These are phyloP conservation scores for Populus hybrid DNA, from an alignment of 441 rosid species.

Conservation along the genomic window DNA sequence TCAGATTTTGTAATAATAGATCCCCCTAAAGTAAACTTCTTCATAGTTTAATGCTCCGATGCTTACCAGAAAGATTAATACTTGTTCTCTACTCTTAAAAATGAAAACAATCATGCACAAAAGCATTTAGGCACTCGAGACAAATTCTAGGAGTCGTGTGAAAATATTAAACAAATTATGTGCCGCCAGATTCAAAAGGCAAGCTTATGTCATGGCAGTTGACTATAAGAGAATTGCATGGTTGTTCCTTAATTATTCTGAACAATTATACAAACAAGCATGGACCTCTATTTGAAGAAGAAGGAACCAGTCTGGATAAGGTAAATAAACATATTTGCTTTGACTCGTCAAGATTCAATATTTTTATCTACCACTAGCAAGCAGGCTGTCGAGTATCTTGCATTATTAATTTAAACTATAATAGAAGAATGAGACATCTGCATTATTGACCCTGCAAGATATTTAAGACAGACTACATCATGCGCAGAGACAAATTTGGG, in stretches of 20 bases:
- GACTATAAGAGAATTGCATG: neutral
- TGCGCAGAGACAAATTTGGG: neutral
- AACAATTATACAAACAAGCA: neutral
- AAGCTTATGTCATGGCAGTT: neutral
- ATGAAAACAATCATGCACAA: neutral
- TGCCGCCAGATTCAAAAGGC: neutral
- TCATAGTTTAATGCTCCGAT: neutral
- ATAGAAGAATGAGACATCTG: conserved; percentile 16
- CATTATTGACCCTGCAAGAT: conserved; percentile 9
- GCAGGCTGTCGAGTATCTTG: neutral
- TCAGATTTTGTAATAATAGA: neutral
- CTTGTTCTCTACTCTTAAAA: neutral
- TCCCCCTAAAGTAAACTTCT: neutral
- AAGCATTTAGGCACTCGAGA: neutral
- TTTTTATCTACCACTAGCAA: conserved; percentile 1
- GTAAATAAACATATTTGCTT: neutral
- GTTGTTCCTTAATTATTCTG: neutral
- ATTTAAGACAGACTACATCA: neutral
- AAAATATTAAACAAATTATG: neutral
- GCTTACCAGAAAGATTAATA: neutral
- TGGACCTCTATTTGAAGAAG: neutral
- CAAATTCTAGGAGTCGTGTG: neutral
- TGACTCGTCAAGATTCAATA: neutral
- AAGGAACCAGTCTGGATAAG: conserved; percentile 13
- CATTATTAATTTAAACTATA: neutral